Conservation (phyloP, 495 filamentous ascomycete species). For the Trichoderma parareesei region DNA sequence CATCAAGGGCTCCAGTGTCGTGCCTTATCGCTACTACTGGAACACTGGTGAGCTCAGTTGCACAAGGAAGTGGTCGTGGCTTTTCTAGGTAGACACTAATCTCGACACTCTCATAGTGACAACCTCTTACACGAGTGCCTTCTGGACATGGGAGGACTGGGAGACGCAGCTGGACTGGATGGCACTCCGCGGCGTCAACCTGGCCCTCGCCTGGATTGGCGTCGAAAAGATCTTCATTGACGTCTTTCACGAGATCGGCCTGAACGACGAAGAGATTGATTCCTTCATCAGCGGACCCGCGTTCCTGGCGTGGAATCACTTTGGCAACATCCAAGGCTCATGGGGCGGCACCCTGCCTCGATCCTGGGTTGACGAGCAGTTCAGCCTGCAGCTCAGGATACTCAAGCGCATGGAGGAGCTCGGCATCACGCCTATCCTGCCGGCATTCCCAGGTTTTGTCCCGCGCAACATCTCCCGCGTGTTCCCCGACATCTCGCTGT, state of each 20-base stretch:
- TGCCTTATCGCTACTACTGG: slow-evolving; percentile 48
- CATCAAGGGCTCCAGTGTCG: slow-evolving; percentile 28
- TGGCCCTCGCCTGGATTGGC: slow-evolving; percentile 47
- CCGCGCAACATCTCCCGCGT: slow-evolving; percentile 32
- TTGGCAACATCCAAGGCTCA: slow-evolving; percentile 48
- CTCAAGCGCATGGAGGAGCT: slow-evolving; percentile 42
- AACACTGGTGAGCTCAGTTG: slow-evolving; percentile 29
- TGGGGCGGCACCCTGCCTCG: slow-evolving; percentile 38
- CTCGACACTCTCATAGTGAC: slow-evolving; percentile 28
- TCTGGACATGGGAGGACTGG: slow-evolving; percentile 50
- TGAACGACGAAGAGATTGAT: slow-evolving; percentile 36
- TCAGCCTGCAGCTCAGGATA: slow-evolving; percentile 41
- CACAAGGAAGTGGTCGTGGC: no score
- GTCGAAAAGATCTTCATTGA: slow-evolving; percentile 44
- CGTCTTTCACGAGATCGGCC: slow-evolving; percentile 39
- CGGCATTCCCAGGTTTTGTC: slow-evolving; percentile 43
- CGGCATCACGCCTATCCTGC: slow-evolving; percentile 46
- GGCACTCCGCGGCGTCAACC: slow-evolving; percentile 44
- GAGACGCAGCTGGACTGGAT: slow-evolving; percentile 48
- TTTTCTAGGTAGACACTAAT: background rate
- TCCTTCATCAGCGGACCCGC: slow-evolving; percentile 43
- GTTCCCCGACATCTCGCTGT: slow-evolving; percentile 35
- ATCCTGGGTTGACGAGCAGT: slow-evolving; percentile 40
- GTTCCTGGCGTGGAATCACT: slow-evolving; percentile 49
- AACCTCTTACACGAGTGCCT: slow-evolving; percentile 46